Conservation (phyloP, 805 yeast genomes). For the Saccharomycopsis babjevae region DNA sequence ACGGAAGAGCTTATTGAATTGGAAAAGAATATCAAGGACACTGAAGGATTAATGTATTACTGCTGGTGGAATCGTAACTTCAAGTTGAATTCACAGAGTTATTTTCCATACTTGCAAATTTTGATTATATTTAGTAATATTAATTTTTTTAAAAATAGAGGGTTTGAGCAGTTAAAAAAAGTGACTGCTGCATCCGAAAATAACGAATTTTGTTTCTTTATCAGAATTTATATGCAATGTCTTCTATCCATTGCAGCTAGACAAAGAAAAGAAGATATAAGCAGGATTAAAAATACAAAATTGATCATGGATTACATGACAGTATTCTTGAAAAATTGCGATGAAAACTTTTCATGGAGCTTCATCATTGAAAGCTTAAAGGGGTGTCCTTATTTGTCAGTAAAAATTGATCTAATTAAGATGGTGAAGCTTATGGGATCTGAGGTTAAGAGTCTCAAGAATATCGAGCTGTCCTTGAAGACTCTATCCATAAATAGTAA, state of each 20-base stretch:
- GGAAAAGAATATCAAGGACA: background rate
- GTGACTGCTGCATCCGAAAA: background rate
- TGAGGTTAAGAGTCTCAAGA: slow-evolving; percentile 22
- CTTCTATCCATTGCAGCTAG: slow-evolving; percentile 23
- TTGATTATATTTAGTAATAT: slow-evolving; percentile 20
- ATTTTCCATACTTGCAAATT: slow-evolving; percentile 22
- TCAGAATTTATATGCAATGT: slow-evolving; percentile 20
- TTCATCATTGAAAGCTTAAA: slow-evolving; percentile 56
- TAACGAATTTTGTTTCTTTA: background rate
- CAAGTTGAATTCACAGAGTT: background rate
- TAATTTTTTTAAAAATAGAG: background rate
- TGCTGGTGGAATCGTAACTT: background rate
- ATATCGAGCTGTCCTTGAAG: background rate
- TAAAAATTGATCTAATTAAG: slow-evolving; percentile 50
- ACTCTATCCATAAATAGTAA: background rate
- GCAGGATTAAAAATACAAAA: slow-evolving; percentile 6
- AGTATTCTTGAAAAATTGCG: slow-evolving; percentile 46
- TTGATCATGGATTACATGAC: slow-evolving; percentile 52
- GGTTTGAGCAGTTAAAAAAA: background rate
- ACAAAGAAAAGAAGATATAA: slow-evolving; percentile 20
- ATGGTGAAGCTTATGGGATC: slow-evolving; percentile 59
- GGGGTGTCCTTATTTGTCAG: slow-evolving; percentile 54
- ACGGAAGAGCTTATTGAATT: background rate
- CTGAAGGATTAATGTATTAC: background rate
- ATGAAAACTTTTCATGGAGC: slow-evolving; percentile 45